Conservation (phyloP, 140 eudicot genomes). For the Anethum foeniculum region DNA sequence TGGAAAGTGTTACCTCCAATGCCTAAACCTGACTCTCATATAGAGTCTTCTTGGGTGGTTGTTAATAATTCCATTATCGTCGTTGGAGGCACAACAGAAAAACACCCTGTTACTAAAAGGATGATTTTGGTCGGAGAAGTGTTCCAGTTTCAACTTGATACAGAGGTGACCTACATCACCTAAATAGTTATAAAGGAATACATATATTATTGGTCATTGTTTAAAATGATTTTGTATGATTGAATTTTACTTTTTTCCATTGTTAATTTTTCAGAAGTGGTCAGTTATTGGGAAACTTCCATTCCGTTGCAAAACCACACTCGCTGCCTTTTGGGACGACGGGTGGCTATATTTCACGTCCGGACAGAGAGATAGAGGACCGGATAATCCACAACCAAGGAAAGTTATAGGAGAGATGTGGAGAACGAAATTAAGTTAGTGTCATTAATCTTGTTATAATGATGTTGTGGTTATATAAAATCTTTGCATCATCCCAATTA, state of each 20-base stretch:
- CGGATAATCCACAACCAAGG: constrained; percentile 79
- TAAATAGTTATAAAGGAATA: neutral
- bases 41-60: constrained; percentile 80
- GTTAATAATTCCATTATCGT: constrained; percentile 63
- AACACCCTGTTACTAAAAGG: constrained; percentile 76
- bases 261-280: constrained; percentile 56
- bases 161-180: constrained; percentile 35
- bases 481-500: neutral
- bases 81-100: constrained; percentile 92
- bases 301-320: constrained; percentile 85
- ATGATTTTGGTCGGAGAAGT: constrained; percentile 88
- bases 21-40: constrained; percentile 98
- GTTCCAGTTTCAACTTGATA: constrained; percentile 53
- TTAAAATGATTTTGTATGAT: neutral
- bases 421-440: constrained; percentile 68
- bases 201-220: neutral
- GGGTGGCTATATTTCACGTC: constrained; percentile 94
- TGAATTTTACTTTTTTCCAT: neutral
- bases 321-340: constrained; percentile 71
- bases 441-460: neutral
- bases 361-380: constrained; percentile 87
- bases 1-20: constrained; percentile 83
- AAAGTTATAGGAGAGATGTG: constrained; percentile 85
- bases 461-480: neutral
- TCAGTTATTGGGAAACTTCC: constrained; percentile 82